Percentiles rank a stretch among this genome's conserved stretches.
phyloP scores from a whole-genome alignment of 129 eudicot species.

The Helichrysum umbraculigerum region DNA sequence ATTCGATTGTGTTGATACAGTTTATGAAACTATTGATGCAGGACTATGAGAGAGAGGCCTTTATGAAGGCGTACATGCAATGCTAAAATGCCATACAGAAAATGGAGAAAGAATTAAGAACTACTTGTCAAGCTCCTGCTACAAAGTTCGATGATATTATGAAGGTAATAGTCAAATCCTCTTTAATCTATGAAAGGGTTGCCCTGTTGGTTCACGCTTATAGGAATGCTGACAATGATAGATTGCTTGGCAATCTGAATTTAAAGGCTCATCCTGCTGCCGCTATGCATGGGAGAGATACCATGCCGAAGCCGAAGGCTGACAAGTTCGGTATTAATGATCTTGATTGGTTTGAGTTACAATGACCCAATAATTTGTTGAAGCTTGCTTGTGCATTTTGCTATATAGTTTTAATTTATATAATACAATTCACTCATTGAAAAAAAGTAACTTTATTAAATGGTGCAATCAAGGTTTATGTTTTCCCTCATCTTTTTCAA shows the following conservation, averaged over 20 bases:
- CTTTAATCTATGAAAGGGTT: conserved; percentile 5
- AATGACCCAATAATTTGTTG: too few relatives aligned
- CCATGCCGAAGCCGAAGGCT: conserved; percentile 50
- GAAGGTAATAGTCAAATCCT: conserved; percentile 52
- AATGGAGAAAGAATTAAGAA: conserved; percentile 88
- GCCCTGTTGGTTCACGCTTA: neutral
- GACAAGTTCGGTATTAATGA: conserved; percentile 56
- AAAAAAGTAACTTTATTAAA: too few relatives aligned
- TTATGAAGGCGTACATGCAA: conserved; percentile 80
- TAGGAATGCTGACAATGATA: conserved; percentile 25
- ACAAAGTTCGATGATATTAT: conserved; percentile 69
- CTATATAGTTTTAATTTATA: too few relatives aligned
- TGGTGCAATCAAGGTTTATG: too few relatives aligned
- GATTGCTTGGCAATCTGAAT: conserved; percentile 39
- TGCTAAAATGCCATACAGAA: conserved; percentile 70
- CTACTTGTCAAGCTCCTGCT: conserved; percentile 76
- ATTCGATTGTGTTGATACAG: conserved; percentile 15
- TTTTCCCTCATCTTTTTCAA: too few relatives aligned
- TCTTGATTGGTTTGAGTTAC: conserved; percentile 75
- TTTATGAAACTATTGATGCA: conserved; percentile 47
- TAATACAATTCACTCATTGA: too few relatives aligned
- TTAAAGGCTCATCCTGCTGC: conserved; percentile 31
- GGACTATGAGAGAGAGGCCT: conserved; percentile 91
- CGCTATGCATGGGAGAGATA: conserved; percentile 32
- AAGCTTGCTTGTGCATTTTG: too few relatives aligned